These are phyloP conservation scores for Aquilaria agallochum DNA, from an alignment of 441 rosid genomes.

Conservation along the genomic window DNA sequence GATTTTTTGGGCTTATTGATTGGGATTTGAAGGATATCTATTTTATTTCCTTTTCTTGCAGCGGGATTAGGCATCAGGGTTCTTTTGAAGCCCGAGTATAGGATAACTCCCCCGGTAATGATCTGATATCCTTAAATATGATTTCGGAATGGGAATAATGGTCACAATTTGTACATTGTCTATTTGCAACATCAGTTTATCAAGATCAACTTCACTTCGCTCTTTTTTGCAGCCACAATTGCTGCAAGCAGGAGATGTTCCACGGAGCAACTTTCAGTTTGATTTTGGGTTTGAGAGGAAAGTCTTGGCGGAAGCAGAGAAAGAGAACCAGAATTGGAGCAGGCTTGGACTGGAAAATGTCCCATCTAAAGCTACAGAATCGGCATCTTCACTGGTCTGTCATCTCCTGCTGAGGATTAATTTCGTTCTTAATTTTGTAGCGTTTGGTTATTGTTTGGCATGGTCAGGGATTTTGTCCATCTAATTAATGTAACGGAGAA, in stretches of 20 bases:
- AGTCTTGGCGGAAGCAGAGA: conserved; percentile 73
- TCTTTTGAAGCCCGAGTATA: conserved; percentile 70
- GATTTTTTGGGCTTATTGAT: neutral
- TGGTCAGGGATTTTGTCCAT: too few species aligned
- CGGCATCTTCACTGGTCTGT: conserved; percentile 52
- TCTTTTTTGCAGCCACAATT: conserved; percentile 60
- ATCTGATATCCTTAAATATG: neutral
- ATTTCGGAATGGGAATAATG: too few species aligned
- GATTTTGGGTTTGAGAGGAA: conserved; percentile 78
- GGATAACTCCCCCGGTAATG: conserved; percentile 81
- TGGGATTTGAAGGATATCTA: too few species aligned
- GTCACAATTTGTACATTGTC: neutral
- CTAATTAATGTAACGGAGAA: too few species aligned
- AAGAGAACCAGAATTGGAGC: conserved; percentile 69
- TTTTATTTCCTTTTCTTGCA: conserved; percentile 19
- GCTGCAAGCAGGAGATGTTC: conserved; percentile 64
- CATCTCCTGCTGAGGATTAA: neutral
- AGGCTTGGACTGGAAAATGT: conserved; percentile 60
- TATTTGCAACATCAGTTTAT: too few species aligned
- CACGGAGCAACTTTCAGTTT: conserved; percentile 75
- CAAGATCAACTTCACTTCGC: neutral
- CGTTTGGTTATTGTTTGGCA: too few species aligned
- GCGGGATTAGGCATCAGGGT: conserved; percentile 87
- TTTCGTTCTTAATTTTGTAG: too few species aligned
- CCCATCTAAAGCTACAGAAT: conserved; percentile 44